Evolutionary conservation across 176 grass and related monocot species (phyloP).

Genomic region (Avena eriantha): DNA sequence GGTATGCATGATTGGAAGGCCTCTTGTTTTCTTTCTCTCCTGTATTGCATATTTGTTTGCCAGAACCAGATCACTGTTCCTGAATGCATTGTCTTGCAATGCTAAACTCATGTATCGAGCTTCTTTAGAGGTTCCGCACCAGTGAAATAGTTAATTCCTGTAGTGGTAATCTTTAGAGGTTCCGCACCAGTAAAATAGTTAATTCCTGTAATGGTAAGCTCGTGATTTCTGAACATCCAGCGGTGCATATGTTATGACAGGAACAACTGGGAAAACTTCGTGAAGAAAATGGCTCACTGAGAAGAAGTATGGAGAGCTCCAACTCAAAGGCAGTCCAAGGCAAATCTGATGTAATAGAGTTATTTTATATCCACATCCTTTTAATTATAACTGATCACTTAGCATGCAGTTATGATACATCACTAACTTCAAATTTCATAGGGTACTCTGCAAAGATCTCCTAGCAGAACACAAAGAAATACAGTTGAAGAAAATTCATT

Average conservation of each 20-base stretch:
- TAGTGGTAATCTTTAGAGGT: neutral
- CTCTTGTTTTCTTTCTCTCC: neutral
- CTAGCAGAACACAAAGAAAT: conserved; percentile 55
- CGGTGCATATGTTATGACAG: conserved; percentile 46
- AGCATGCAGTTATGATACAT: neutral
- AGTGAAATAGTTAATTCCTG: neutral
- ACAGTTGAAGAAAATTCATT: conserved; percentile 57
- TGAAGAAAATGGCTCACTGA: conserved; percentile 78
- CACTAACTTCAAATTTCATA: conserved; percentile 33
- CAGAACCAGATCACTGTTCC: neutral
- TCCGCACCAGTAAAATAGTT: neutral
- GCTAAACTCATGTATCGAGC: neutral
- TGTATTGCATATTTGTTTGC: neutral
- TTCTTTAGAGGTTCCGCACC: neutral
- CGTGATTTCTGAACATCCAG: conserved; percentile 33
- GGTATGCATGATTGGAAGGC: conserved; percentile 52
- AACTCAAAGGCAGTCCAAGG: conserved; percentile 52
- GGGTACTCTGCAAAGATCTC: conserved; percentile 54
- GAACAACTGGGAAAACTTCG: conserved; percentile 84
- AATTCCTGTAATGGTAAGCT: neutral
- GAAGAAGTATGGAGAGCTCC: conserved; percentile 66
- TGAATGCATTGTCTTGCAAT: conserved; percentile 9
- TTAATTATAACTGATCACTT: conserved; percentile 36
- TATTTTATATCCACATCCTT: conserved; percentile 18
- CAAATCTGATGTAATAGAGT: conserved; percentile 57